Conservation (phyloP, 1,139 yeast species). For the Hanseniaspora sp. region DNA sequence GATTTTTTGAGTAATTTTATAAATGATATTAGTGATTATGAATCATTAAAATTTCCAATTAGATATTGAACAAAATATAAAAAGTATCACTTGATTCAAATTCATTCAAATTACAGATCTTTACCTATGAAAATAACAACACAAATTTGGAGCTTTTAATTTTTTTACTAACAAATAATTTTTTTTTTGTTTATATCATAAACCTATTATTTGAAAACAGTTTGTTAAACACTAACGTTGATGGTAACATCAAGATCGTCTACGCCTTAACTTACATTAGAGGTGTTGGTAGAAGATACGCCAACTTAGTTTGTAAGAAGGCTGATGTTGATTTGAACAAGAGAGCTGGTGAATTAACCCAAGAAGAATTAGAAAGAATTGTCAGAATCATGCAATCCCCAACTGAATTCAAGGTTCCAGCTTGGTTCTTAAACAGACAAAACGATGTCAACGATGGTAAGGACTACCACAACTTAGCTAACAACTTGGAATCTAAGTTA, state of each 20-base stretch:
- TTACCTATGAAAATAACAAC: too few relatives aligned
- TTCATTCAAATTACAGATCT: too few relatives aligned
- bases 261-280: conserved; percentile 99
- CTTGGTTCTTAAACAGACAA: conserved; percentile 99
- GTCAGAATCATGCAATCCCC: conserved; percentile 99
- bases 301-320: conserved; percentile 99
- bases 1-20: too few relatives aligned
- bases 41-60: too few relatives aligned
- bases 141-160: background rate
- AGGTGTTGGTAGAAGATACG: conserved; percentile 99
- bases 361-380: conserved; percentile 99
- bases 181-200: background rate
- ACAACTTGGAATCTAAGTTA: conserved; percentile 97
- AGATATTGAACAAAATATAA: too few relatives aligned
- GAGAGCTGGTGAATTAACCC: conserved; percentile 99
- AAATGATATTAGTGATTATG: too few relatives aligned
- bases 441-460: conserved; percentile 97
- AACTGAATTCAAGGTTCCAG: conserved; percentile 96
- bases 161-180: conserved; percentile 15
- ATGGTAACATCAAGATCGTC: conserved; percentile 99
- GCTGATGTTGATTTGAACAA: conserved; percentile 97
- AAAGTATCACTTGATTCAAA: too few relatives aligned
- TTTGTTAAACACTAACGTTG: conserved; percentile 99
- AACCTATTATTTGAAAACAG: conserved; percentile 33
- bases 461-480: conserved; percentile 97